Evolutionary conservation across 2,329 filamentous ascomycete species (phyloP), one percentile per base, ranked within the genome.

Genomic region (Trichoderma hamatum): DNA sequence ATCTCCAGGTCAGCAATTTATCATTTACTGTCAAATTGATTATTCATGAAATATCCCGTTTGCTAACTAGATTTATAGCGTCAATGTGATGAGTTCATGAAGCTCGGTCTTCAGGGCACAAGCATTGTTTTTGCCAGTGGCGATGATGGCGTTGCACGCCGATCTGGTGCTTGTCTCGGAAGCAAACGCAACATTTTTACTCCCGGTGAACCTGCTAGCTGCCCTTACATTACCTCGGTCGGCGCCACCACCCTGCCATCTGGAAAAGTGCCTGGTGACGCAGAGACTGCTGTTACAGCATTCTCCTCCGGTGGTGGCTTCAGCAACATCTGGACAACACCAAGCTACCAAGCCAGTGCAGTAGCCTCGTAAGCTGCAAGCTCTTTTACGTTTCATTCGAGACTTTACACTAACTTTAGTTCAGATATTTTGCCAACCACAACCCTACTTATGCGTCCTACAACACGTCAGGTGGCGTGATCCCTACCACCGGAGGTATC

Each of bases 41-140:
- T 13, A 24, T 1, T 11, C n/a, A 14, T 11, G 21, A 21, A 11
- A 2, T 1, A 9, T 30, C 16, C 7, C 0, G 11, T 28, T n/a
- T 3, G 2, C 52, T 66, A 43, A 66, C 24, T 21, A 9, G 10
- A 5, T 26, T 14, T 46, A 21, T 72, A 79, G 60, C 79, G 86
- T 3, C 85, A 88, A 75, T 88, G 85, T 74, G 77, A 80, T 68
- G 85, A 87, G 78, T 87, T 85, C 75, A 82, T 87, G 82, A 88
- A 88, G 78, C 81, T 88, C 2, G 85, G 83, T 21, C 80, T 87
- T 9, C 82, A 82, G 73, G 85, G 85, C 24, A 80, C 85, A 13
- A 82, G 82, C 1, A 76, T 87, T 21, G 68, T 87, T 39, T 84
- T 83, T 71, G 82, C 83, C 2, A 70, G 68, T 34, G 71, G 73